Base-by-base conservation (phyloP, 2,329 filamentous ascomycete species). In the Talaromyces sp. region DNA sequence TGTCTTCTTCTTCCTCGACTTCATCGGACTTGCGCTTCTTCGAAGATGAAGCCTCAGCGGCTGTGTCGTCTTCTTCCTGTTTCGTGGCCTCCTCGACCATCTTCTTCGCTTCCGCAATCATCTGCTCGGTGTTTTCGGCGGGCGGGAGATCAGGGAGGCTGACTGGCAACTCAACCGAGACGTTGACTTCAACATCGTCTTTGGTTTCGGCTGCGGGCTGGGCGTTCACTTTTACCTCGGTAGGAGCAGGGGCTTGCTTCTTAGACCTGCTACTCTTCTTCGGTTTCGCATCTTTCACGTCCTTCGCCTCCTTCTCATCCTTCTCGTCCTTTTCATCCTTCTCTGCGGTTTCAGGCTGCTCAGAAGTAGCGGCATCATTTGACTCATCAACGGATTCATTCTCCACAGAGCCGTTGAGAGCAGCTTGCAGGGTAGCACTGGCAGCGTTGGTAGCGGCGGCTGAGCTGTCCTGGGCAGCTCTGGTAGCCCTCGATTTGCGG, bases 91-190 rank as follows among this genome's bases (percentile, higher is more conserved):
- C 87, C 65, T 89, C 85, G 5, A 97, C 93, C 91, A 97, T 96
- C 67, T 88, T 86, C 78, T 89, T 92, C 34, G 95, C 95, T 70
- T 91, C 87, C 31, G 88, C 88, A 63, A 98, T 89, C 89, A 97
- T 92, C 60, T 88, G 85, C 61, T 89, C 84, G 1, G 92, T 88
- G 69, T 95, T 90, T 65, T 92, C 89, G 0, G 91, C 87, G 12
- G 87, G 85, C 0, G 90, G 88, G 8, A 92, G 82, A 64, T 91
- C 86, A 0, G 86, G 81, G 53, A 83, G 80, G 59, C 83, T 85
- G 9, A 86, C 82, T 4, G 92, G 90, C 71, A 95, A 82, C 66
- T 95, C 89, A 10, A 95, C 82, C 64, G 89, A 89, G 56, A 94
- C 87, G 54, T 87, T 89, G 0, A 85, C 86, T 73, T 92, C 88